Conservation (phyloP, 352 stramenopile genomes). For the Phytophthora palmivora region DNA sequence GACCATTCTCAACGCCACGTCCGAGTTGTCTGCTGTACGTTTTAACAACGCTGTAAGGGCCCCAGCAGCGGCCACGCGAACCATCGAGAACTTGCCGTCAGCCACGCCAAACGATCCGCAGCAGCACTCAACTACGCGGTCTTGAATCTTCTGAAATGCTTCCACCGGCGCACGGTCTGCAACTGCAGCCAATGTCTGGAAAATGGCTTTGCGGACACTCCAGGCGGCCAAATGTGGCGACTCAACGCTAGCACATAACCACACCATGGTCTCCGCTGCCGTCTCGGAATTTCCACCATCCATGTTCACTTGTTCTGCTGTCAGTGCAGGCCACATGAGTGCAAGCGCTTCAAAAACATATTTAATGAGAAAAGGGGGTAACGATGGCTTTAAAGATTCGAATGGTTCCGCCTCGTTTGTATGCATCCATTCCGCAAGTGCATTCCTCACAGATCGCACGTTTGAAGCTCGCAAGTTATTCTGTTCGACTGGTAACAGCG, state of each 20-base stretch:
- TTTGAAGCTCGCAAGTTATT: slow-evolving; percentile 43
- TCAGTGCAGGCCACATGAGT: slow-evolving; percentile 49
- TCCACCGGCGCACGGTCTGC: slow-evolving; percentile 36
- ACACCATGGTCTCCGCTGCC: slow-evolving; percentile 46
- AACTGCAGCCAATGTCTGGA: slow-evolving; percentile 48
- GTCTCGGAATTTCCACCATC: slow-evolving; percentile 2
- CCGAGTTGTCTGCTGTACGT: slow-evolving; percentile 34
- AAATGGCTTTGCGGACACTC: slow-evolving; percentile 73
- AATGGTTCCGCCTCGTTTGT: slow-evolving; percentile 13
- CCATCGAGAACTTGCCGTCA: slow-evolving; percentile 76
- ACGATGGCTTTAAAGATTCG: slow-evolving; percentile 7
- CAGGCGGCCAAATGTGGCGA: slow-evolving; percentile 58
- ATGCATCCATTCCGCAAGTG: slow-evolving; percentile 50
- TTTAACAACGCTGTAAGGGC: slow-evolving; percentile 56
- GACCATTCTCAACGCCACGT: slow-evolving; percentile 53
- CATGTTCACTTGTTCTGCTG: background rate
- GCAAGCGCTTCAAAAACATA: slow-evolving; percentile 74
- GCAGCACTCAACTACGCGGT: slow-evolving; percentile 49
- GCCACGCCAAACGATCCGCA: slow-evolving; percentile 63
- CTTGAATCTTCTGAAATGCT: slow-evolving; percentile 34
- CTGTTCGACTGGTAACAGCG: slow-evolving; percentile 35
- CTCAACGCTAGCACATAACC: slow-evolving; percentile 52
- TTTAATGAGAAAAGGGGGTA: slow-evolving; percentile 78
- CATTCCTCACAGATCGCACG: slow-evolving; percentile 41
- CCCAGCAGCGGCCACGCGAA: slow-evolving; percentile 64